Percentiles rank a stretch among this genome's conserved stretches.
Conservation (phyloP, 2,329 filamentous ascomycete species). For the Verticillium nonalfalfae region DNA sequence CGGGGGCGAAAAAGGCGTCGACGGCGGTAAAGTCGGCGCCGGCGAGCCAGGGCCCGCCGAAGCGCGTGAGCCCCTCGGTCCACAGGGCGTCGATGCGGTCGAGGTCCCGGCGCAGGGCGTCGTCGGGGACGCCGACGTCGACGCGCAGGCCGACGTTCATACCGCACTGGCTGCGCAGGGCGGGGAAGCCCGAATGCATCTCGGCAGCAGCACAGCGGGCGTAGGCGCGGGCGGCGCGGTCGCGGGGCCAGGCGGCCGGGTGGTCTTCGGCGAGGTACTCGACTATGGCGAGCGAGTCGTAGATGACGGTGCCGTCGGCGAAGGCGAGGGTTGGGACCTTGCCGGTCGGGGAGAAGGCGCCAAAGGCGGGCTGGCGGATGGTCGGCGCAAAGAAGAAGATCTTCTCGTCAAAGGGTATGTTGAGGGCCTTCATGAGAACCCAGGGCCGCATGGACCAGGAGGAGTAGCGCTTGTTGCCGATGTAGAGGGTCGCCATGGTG, state of each 20-base stretch:
- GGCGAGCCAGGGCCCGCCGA: constrained; percentile 34
- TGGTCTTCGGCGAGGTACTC: constrained; percentile 38
- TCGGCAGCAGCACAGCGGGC: constrained; percentile 36
- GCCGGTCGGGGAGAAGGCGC: constrained; percentile 29
- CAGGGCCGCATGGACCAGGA: constrained; percentile 40
- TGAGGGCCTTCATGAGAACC: constrained; percentile 35
- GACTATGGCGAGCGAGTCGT: constrained; percentile 41
- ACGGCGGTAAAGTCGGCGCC: constrained; percentile 28
- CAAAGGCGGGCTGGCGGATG: constrained; percentile 24
- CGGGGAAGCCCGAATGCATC: constrained; percentile 38
- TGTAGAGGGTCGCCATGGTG: constrained; percentile 23
- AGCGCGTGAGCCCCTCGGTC: constrained; percentile 26
- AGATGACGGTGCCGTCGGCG: constrained; percentile 19
- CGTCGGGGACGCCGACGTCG: constrained; percentile 19
- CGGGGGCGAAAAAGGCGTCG: constrained; percentile 35
- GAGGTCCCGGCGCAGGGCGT: constrained; percentile 25
- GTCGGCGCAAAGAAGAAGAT: constrained; percentile 25
- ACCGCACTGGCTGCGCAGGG: constrained; percentile 32
- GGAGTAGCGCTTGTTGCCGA: constrained; percentile 38
- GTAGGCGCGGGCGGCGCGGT: constrained; percentile 30
- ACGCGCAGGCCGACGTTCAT: constrained; percentile 35
- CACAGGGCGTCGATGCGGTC: constrained; percentile 28
- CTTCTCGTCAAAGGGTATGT: constrained; percentile 33
- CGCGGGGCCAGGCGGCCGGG: constrained; percentile 33
- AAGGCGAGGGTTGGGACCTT: constrained; percentile 35